A percentile compares a stretch with the other conserved stretches of the same genome.
Conservation (phyloP, 805 yeast species). For the Pichia insulana region DNA sequence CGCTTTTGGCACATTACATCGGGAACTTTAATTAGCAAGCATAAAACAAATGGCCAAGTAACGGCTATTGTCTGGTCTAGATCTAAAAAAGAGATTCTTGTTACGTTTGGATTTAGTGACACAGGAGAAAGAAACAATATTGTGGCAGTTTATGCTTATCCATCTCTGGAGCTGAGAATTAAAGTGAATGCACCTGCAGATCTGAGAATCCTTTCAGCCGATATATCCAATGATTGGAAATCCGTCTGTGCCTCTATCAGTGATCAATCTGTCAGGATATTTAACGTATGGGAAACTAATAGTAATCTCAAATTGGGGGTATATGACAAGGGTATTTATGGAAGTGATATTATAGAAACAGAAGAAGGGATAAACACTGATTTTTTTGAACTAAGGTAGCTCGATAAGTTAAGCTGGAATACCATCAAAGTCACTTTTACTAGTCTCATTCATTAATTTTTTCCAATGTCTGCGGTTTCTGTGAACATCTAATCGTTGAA, state of each 20-base stretch:
- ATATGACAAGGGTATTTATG: conserved; percentile 36
- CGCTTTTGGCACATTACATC: conserved; percentile 80
- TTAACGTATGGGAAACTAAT: conserved; percentile 55
- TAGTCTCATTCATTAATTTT: conserved; percentile 42
- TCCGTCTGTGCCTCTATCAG: conserved; percentile 67
- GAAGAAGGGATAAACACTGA: conserved; percentile 41
- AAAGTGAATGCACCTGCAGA: conserved; percentile 43
- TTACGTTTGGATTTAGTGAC: conserved; percentile 76
- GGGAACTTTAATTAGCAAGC: conserved; percentile 57
- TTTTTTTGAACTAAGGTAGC: conserved; percentile 21
- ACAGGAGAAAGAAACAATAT: conserved; percentile 37
- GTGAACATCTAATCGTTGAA: conserved; percentile 60
- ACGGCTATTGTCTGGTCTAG: conserved; percentile 75
- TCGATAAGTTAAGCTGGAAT: conserved; percentile 56
- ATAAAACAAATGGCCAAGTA: conserved; percentile 60
- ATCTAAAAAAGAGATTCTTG: conserved; percentile 53
- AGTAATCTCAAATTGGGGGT: conserved; percentile 27
- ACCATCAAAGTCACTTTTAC: conserved; percentile 71
- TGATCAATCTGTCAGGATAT: conserved; percentile 71
- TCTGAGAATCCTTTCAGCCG: conserved; percentile 58
- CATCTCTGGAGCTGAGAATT: conserved; percentile 41
- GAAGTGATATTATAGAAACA: conserved; percentile 50
- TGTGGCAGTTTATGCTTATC: conserved; percentile 60
- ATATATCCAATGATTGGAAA: conserved; percentile 52
- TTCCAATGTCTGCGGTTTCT: conserved; percentile 62